A percentile compares a stretch with the other conserved stretches of the same genome.
These are phyloP conservation scores for Chrysoporthe austroafricana DNA, from an alignment of 2,329 filamentous ascomycete species.

Conservation along the genomic window DNA sequence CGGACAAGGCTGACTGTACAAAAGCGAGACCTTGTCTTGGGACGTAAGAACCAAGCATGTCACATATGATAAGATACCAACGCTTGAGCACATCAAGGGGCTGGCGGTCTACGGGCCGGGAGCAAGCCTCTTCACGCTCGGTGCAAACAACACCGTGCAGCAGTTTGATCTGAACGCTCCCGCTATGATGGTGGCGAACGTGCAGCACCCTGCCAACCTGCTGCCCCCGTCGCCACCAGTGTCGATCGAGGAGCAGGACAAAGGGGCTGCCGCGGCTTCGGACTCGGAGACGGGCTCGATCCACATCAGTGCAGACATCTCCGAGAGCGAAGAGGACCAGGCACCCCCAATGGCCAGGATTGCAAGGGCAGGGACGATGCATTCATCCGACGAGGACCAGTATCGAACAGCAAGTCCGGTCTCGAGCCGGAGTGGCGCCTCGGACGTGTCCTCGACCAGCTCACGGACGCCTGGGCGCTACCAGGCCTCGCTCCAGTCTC, in stretches of 20 bases:
- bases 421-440: conserved; percentile 66
- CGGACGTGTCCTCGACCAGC: conserved; percentile 59
- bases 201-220: conserved; percentile 81
- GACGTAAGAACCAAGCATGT: conserved; percentile 98
- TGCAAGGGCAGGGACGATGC: conserved; percentile 67
- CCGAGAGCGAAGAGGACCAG: conserved; percentile 77
- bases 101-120: conserved; percentile 88
- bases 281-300: conserved; percentile 60
- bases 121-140: conserved; percentile 89
- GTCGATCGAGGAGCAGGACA: conserved; percentile 73
- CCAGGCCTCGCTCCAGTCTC: conserved; percentile 56
- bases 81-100: conserved; percentile 77
- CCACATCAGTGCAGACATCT: conserved; percentile 61
- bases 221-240: conserved; percentile 83
- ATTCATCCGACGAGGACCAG: conserved; percentile 63
- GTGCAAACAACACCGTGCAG: conserved; percentile 85
- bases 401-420: conserved; percentile 70
- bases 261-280: conserved; percentile 54
- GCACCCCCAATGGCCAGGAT: conserved; percentile 77
- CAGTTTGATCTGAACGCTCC: conserved; percentile 92
- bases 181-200: conserved; percentile 78
- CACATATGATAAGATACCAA: conserved; percentile 85
- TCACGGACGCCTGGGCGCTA: conserved; percentile 57
- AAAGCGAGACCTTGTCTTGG: conserved; percentile 89
- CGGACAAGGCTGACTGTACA: conserved; percentile 36